Conservation (phyloP, 495 filamentous ascomycete species). For the Talaromyces borbonicus region DNA sequence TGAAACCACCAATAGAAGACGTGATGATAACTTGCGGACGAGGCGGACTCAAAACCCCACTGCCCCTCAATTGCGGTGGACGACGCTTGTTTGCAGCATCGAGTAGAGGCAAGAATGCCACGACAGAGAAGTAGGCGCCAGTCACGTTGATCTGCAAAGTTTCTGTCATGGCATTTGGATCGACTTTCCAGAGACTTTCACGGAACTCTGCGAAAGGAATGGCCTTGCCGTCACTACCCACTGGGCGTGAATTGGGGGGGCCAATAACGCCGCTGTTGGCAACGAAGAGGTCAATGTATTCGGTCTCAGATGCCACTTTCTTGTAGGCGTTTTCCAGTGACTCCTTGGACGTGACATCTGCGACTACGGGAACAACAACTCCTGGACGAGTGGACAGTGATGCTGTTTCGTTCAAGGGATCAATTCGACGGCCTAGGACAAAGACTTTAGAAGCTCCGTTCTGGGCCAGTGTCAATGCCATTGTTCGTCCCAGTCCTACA, state of each 20-base stretch:
- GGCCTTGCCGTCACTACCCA: not conserved
- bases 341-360: conserved; percentile 35
- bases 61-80: conserved; percentile 16
- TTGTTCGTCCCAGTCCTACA: conserved; percentile 54
- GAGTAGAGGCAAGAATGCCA: conserved; percentile 37
- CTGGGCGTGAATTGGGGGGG: not conserved
- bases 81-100: conserved; percentile 28
- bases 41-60: not conserved
- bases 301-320: conserved; percentile 24
- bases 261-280: conserved; percentile 47
- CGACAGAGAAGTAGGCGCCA: conserved; percentile 25
- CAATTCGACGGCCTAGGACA: conserved; percentile 52
- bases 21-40: conserved; percentile 36
- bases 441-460: conserved; percentile 62
- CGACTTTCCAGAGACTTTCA: not conserved
- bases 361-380: conserved; percentile 29
- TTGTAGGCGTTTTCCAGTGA: conserved; percentile 22
- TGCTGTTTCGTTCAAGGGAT: conserved; percentile 37
- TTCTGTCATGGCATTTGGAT: not conserved
- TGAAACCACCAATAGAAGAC: conserved; percentile 47
- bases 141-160: conserved; percentile 13
- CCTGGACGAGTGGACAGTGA: conserved; percentile 11
- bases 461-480: conserved; percentile 50
- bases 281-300: conserved; percentile 51
- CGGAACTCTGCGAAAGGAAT: not conserved